Conservation (phyloP, 176 grass and related monocot species). For the Hordeum vulgare region MorexV3_pseudomolecules_assembly NC_058524.1:517420192-517420691, state of each 20-base stretch:
- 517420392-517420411: neutral
- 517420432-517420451: neutral
- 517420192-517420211: neutral
- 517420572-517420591: too few species aligned
- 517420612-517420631: too few species aligned
- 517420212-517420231: too few species aligned
- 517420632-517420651: too few species aligned
- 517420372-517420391: neutral
- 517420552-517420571: neutral
- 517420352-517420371: neutral
- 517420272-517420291: neutral
- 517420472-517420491: too few species aligned
- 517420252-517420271: too few species aligned
- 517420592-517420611: too few species aligned
- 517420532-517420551: too few species aligned
- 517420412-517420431: neutral
- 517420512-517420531: too few species aligned
- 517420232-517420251: too few species aligned
- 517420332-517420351: neutral
- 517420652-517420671: neutral
- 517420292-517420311: conserved; percentile 10
- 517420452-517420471: too few species aligned
- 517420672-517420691: neutral
- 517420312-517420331: conserved; percentile 8
- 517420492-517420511: too few species aligned